These are phyloP conservation scores for Rosa hybrid DNA, from an alignment of 331 rosid genomes.

Conservation along the genomic window DNA sequence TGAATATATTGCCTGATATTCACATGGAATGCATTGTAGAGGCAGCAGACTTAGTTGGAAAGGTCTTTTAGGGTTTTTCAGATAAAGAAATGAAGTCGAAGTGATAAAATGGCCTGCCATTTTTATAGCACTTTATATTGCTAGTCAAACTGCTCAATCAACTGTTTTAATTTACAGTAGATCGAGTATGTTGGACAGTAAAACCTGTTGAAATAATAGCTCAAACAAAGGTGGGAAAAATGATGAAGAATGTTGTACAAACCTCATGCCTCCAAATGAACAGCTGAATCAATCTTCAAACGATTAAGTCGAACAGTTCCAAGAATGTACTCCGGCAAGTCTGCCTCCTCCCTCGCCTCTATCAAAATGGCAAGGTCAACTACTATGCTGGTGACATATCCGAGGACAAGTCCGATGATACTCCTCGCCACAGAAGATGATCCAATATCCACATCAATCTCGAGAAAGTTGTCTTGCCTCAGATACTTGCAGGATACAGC, in stretches of 20 bases:
- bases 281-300: constrained; percentile 72
- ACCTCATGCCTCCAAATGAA: constrained; percentile 54
- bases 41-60: background rate
- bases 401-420: constrained; percentile 83
- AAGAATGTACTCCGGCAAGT: constrained; percentile 90
- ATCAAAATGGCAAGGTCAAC: constrained; percentile 92
- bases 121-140: background rate
- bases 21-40: background rate
- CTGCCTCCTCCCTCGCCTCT: constrained; percentile 82
- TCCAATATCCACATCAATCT: constrained; percentile 97
- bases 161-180: background rate
- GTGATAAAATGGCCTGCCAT: background rate
- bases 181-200: background rate
- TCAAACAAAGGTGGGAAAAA: background rate
- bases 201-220: background rate
- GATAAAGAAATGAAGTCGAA: background rate
- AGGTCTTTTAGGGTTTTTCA: background rate
- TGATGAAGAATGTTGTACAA: constrained; percentile 19
- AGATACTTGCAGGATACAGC: constrained; percentile 90
- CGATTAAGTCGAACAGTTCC: constrained; percentile 87
- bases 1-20: background rate
- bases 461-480: constrained; percentile 88
- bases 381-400: constrained; percentile 87
- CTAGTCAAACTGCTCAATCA: background rate
- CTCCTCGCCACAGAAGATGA: constrained; percentile 93